Evolutionary conservation across 2,329 filamentous ascomycete genomes (phyloP).

Genomic region (Plenodomus biglobosus): DNA sequence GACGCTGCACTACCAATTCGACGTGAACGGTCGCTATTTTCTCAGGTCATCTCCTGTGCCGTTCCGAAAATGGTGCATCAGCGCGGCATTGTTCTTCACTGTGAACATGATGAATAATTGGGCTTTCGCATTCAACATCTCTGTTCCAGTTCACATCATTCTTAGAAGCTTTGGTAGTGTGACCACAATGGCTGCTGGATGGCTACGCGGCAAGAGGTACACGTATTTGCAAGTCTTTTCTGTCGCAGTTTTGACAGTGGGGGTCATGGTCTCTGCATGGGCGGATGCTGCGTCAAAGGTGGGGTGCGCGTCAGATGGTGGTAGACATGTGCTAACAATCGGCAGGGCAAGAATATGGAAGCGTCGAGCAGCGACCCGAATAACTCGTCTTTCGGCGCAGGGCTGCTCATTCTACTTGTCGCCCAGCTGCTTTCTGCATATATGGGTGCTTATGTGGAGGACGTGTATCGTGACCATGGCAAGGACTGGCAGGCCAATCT

Average conservation of each 20-base stretch:
- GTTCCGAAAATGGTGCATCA: slow-evolving; percentile 79
- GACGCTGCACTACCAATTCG: slow-evolving; percentile 50
- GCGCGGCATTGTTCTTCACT: slow-evolving; percentile 85
- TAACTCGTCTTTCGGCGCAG: slow-evolving; percentile 61
- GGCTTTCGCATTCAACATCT: slow-evolving; percentile 96
- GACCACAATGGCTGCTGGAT: slow-evolving; percentile 91
- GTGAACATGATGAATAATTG: slow-evolving; percentile 98
- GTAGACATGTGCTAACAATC: slow-evolving; percentile 8
- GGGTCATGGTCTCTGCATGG: slow-evolving; percentile 85
- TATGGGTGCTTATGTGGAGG: slow-evolving; percentile 94
- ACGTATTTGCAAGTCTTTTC: slow-evolving; percentile 76
- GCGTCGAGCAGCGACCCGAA: slow-evolving; percentile 43
- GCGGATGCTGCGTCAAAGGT: slow-evolving; percentile 86
- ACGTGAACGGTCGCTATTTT: slow-evolving; percentile 66
- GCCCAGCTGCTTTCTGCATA: slow-evolving; percentile 89
- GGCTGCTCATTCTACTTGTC: slow-evolving; percentile 78
- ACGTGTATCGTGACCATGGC: slow-evolving; percentile 82
- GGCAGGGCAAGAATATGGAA: slow-evolving; percentile 48
- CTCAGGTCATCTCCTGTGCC: slow-evolving; percentile 78
- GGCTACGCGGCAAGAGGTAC: slow-evolving; percentile 81
- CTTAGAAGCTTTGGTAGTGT: slow-evolving; percentile 93
- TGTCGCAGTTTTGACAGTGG: slow-evolving; percentile 79
- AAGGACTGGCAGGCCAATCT: slow-evolving; percentile 94
- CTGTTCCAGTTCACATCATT: slow-evolving; percentile 95
- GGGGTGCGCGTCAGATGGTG: slow-evolving; percentile 23